Evolutionary conservation across 2,329 filamentous ascomycete species (phyloP).

Genomic region (Hymenoscyphus fructigenus): DNA sequence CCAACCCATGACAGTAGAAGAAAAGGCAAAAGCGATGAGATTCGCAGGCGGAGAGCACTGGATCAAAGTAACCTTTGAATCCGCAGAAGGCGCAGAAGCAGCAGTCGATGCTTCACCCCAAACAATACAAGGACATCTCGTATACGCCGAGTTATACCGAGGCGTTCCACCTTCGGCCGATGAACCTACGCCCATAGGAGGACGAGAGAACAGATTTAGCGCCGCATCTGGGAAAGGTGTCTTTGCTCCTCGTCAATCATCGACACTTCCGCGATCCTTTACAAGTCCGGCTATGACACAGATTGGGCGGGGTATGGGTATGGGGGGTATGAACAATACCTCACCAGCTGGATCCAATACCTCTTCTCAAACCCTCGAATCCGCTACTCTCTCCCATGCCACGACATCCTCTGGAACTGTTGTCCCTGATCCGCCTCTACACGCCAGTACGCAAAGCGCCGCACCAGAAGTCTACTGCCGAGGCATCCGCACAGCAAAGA

Average conservation of each 20-base stretch:
- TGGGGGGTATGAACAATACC: conserved; percentile 22
- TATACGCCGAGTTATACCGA: conserved; percentile 69
- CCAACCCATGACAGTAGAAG: conserved; percentile 64
- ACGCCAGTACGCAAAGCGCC: conserved; percentile 35
- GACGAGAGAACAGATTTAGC: background rate
- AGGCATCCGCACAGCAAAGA: conserved; percentile 65
- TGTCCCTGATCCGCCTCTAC: conserved; percentile 32
- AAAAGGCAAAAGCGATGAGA: conserved; percentile 75
- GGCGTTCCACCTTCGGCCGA: conserved; percentile 64
- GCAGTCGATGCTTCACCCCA: conserved; percentile 71
- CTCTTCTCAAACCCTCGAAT: conserved; percentile 58
- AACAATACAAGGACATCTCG: conserved; percentile 66
- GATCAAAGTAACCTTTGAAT: conserved; percentile 86
- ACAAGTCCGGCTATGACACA: conserved; percentile 31
- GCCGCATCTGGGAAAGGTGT: conserved; percentile 15
- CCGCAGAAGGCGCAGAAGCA: conserved; percentile 66
- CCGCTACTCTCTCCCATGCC: conserved; percentile 47
- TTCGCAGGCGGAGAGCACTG: conserved; percentile 86
- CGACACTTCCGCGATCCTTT: conserved; percentile 30
- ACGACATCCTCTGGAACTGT: conserved; percentile 32
- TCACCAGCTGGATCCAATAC: conserved; percentile 32
- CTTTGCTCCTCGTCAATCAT: conserved; percentile 20
- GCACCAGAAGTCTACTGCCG: conserved; percentile 51
- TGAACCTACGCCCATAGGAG: conserved; percentile 52
- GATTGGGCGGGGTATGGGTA: conserved; percentile 27